These are phyloP conservation scores for Penicillium polonicum DNA, from an alignment of 2,329 filamentous ascomycete genomes.

Conservation along the genomic window DNA sequence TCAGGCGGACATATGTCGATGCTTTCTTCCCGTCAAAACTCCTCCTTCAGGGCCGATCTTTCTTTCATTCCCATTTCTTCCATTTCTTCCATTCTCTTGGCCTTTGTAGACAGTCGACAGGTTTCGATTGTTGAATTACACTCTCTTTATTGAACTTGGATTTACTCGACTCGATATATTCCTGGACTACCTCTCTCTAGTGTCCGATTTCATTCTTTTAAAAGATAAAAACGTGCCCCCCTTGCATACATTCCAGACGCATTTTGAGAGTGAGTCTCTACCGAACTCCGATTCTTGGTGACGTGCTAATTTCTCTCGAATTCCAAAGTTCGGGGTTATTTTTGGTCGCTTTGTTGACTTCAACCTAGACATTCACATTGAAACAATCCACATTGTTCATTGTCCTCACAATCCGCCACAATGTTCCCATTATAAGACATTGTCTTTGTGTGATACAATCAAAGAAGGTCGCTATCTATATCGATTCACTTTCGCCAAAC, in stretches of 20 bases:
- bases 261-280: not conserved
- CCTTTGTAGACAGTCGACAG: not conserved
- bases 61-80: not conserved
- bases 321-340: constrained; percentile 4
- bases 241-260: constrained; percentile 3
- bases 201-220: not conserved
- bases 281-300: not conserved
- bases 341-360: constrained; percentile 6
- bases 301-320: constrained; percentile 2
- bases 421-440: constrained; percentile 4
- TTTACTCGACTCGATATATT: not conserved
- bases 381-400: constrained; percentile 1
- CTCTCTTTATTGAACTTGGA: not conserved
- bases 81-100: not conserved
- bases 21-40: not conserved
- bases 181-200: not conserved
- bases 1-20: not conserved
- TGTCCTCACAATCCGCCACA: not conserved
- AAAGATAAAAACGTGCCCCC: not conserved
- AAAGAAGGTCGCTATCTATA: constrained; percentile 5
- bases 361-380: not conserved
- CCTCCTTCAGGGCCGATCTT: not conserved
- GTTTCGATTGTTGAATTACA: not conserved
- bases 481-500: not conserved
- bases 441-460: constrained; percentile 8